Conservation (phyloP, 352 stramenopile species). For the Aphanomyces stellatus region DNA sequence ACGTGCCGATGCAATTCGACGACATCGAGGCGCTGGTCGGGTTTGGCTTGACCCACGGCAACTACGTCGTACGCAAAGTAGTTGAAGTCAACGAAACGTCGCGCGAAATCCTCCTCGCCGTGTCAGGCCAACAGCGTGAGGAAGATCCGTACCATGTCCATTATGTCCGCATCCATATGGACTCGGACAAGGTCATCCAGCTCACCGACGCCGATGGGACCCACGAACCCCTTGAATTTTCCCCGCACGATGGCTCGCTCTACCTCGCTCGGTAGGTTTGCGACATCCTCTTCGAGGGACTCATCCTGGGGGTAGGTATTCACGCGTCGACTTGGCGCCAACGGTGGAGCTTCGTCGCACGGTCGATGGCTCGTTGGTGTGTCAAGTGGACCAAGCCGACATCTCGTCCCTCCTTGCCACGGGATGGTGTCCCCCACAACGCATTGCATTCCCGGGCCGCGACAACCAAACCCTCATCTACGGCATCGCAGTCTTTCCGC, state of each 20-base stretch:
- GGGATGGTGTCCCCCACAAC: neutral
- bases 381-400: neutral
- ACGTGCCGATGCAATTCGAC: neutral
- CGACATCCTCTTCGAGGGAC: neutral
- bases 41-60: neutral
- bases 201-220: neutral
- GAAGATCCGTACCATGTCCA: conserved; percentile 18
- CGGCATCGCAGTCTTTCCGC: conserved; percentile 3
- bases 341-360: neutral
- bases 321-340: conserved; percentile 12
- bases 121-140: neutral
- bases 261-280: neutral
- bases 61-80: neutral
- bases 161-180: neutral
- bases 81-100: neutral
- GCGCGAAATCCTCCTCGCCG: neutral
- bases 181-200: neutral
- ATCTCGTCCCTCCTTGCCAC: neutral
- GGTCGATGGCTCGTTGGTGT: neutral
- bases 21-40: neutral
- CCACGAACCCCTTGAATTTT: conserved; percentile 1
- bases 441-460: neutral
- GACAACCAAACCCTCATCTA: conserved; percentile 13
- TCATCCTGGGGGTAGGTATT: conserved; percentile 15
- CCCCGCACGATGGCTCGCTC: neutral